Conservation (phyloP, 345 rosid species). For the Gossypium anomalum region DNA sequence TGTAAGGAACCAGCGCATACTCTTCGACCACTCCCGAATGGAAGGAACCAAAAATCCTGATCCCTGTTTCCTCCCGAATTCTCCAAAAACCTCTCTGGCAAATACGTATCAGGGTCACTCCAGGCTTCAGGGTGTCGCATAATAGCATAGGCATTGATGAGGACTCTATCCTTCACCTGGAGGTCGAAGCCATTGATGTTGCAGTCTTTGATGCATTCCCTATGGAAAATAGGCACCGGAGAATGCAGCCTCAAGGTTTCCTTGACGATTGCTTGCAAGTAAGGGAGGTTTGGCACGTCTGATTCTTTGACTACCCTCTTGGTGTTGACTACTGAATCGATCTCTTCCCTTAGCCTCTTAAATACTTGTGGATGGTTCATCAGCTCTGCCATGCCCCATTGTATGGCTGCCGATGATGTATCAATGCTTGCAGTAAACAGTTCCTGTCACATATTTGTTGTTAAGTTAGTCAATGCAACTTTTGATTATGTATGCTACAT, state of each 20-base stretch:
- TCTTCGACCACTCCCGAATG: slow-evolving; percentile 55
- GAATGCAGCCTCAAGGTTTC: slow-evolving; percentile 47
- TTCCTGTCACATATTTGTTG: slow-evolving; percentile 17
- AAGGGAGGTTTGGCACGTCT: slow-evolving; percentile 37
- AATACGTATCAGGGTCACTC: slow-evolving; percentile 34
- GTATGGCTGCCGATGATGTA: slow-evolving; percentile 40
- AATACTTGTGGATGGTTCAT: slow-evolving; percentile 34
- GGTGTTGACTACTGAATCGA: slow-evolving; percentile 27
- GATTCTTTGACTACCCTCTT: slow-evolving; percentile 32
- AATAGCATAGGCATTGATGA: slow-evolving; percentile 38
- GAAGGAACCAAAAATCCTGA: slow-evolving; percentile 48
- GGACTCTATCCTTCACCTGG: slow-evolving; percentile 31
- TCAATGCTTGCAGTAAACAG: slow-evolving; percentile 42
- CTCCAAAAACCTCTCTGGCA: slow-evolving; percentile 32
- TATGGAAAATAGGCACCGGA: slow-evolving; percentile 36
- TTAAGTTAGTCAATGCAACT: too few relatives aligned
- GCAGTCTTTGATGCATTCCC: slow-evolving; percentile 44
- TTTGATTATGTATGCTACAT: background rate
- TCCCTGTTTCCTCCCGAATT: slow-evolving; percentile 18
- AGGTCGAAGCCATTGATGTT: slow-evolving; percentile 23
- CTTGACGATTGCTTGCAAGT: slow-evolving; percentile 34
- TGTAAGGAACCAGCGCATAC: slow-evolving; percentile 50
- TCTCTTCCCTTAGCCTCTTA: slow-evolving; percentile 37
- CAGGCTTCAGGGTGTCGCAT: slow-evolving; percentile 42
- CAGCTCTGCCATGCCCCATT: slow-evolving; percentile 53